Evolutionary conservation across 208 protist species (phyloP), one percentile per base, ranked within the genome.

Genomic region (Trypanosoma mega): DNA sequence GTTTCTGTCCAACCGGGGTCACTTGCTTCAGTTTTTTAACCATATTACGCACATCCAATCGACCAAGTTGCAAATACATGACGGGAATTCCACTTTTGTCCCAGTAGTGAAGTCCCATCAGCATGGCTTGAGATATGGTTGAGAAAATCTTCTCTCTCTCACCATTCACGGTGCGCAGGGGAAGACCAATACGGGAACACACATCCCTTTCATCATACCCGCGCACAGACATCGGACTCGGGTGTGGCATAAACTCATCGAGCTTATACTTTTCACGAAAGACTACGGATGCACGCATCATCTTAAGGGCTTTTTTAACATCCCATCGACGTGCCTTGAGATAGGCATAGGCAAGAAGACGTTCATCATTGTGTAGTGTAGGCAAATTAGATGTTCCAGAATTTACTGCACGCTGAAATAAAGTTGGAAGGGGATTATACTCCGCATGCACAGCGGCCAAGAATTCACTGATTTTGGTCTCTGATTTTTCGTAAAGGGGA

Each of bases 281-380:
- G 39, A 58, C 33, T 9, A 73, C 21, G 2, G 63, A 68, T 9
- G 55, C 47, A 14, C 78, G 43, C 3, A 72, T 48, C 81, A 92
- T 89, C 51, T 63, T 68, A n/a, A 87, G 54, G 3, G 85, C 85
- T 30, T 76, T 68, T 43, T 71, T 62, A 26, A 92, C 73, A 27
- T 85, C 66, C 82, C 85, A 92, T 33, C 75, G 54, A 31, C 76
- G 72, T 1, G 78, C 56, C 11, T 73, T 54, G 2, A 92, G 72
- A 47, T 83, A 92, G 9, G 55, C 65, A 59, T 88, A 86, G 14
- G 72, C 75, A 57, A 76, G 70, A 11, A 79, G 49, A 4, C 81
- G 80, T 30, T 63, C 47, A 11, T 68, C 49, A 23, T 84, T 81
- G 52, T 86, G 50, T 26, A 48, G 31, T 7, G 79, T 87, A 16